Conservation (phyloP, 208 protist genomes). For the Acanthamoeba healyi region DNA sequence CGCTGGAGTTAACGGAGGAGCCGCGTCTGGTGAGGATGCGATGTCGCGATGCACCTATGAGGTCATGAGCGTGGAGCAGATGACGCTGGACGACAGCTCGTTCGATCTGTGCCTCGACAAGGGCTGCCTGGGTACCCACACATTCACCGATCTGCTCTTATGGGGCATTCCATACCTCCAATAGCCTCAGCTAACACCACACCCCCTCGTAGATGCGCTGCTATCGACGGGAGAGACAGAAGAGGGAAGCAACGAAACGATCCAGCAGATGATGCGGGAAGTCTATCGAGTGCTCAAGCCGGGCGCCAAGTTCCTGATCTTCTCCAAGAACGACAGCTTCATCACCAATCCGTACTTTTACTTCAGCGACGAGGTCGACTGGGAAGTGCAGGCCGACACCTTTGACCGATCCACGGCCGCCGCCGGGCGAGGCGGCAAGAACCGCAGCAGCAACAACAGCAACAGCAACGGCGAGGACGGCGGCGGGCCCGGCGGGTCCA, state of each 20-base stretch:
- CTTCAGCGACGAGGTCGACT: conserved; percentile 9
- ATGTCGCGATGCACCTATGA: conserved; percentile 12
- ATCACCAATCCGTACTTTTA: conserved; percentile 63
- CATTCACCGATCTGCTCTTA: not conserved
- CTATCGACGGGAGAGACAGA: conserved; percentile 30
- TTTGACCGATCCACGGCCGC: not conserved
- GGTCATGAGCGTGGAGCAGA: conserved; percentile 30
- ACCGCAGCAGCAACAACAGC: not conserved
- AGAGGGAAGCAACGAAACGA: conserved; percentile 53
- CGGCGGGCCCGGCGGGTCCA: conserved; percentile 1
- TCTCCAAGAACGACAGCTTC: conserved; percentile 65
- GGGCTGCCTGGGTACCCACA: not conserved
- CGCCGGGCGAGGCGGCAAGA: not conserved
- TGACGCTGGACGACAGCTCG: not conserved
- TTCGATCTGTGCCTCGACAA: conserved; percentile 62
- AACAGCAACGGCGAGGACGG: not conserved
- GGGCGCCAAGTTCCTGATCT: conserved; percentile 43
- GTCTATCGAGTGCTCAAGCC: conserved; percentile 58
- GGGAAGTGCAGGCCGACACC: conserved; percentile 34
- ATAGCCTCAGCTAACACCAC: too few relatives aligned
- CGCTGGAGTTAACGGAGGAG: not conserved
- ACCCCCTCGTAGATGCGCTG: not conserved
- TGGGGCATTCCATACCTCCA: too few relatives aligned
- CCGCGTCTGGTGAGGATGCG: not conserved
- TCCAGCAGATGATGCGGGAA: conserved; percentile 50